Conservation (phyloP, 331 rosid genomes). For the Cucumis variabilis region DNA sequence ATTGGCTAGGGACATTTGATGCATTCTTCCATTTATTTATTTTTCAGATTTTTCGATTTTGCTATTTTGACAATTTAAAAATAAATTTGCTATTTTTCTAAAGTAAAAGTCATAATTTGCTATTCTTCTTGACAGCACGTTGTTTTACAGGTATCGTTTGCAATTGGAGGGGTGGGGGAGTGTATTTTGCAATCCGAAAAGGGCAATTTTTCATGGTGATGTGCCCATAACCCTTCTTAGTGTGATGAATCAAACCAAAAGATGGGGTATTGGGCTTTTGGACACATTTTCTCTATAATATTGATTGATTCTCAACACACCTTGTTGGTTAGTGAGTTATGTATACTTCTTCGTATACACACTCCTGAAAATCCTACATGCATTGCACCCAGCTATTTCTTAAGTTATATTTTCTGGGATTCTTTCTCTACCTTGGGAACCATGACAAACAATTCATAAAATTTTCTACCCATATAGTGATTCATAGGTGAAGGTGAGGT, state of each 20-base stretch:
- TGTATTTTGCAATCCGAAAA: slow-evolving; percentile 42
- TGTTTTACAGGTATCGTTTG: slow-evolving; percentile 33
- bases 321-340: neutral
- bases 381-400: slow-evolving; percentile 19
- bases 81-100: too few relatives aligned
- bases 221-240: slow-evolving; percentile 41
- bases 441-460: neutral
- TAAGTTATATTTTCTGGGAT: neutral
- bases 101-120: too few relatives aligned
- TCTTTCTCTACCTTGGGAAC: slow-evolving; percentile 2
- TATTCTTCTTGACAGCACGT: too few relatives aligned
- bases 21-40: too few relatives aligned
- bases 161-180: slow-evolving; percentile 50
- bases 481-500: slow-evolving; percentile 25
- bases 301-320: neutral
- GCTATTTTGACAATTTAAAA: too few relatives aligned
- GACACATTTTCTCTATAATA: slow-evolving; percentile 12
- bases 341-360: neutral
- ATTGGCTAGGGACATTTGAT: too few relatives aligned
- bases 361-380: neutral
- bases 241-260: slow-evolving; percentile 39
- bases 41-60: too few relatives aligned
- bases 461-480: neutral
- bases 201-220: slow-evolving; percentile 29
- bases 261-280: slow-evolving; percentile 43